Percentiles rank a stretch among this genome's conserved stretches.
Conservation (phyloP, 2,329 filamentous ascomycete genomes). For the Exophiala xenobiotica region DNA sequence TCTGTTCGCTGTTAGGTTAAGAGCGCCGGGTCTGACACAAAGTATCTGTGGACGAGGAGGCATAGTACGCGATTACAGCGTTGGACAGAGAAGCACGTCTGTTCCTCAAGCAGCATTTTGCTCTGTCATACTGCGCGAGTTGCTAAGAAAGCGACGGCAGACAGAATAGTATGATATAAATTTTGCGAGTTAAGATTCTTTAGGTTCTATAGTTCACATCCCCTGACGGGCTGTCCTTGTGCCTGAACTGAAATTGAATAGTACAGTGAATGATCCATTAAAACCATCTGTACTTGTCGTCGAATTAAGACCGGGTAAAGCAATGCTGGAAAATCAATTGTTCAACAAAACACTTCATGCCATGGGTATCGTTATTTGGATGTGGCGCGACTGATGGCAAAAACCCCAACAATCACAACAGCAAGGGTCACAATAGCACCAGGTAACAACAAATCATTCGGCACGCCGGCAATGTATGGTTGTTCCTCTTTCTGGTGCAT, state of each 20-base stretch:
- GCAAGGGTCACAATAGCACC: constrained; percentile 94
- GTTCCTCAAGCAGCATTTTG: too few species aligned
- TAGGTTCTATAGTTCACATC: not conserved
- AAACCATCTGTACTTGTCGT: not conserved
- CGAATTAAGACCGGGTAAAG: not conserved
- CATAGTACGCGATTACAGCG: too few species aligned
- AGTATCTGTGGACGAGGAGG: too few species aligned
- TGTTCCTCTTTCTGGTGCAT: constrained; percentile 56
- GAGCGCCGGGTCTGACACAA: too few species aligned
- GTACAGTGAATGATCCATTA: not conserved
- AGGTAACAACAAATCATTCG: constrained; percentile 88
- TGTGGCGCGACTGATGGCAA: constrained; percentile 69
- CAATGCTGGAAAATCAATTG: not conserved
- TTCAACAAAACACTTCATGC: not conserved
- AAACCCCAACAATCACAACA: constrained; percentile 89
- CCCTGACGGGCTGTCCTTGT: not conserved
- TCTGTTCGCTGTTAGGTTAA: too few species aligned
- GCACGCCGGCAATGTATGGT: constrained; percentile 84
- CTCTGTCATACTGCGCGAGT: not conserved
- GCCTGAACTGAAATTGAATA: not conserved
- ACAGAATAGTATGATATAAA: not conserved
- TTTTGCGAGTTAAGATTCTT: not conserved
- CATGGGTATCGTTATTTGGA: constrained; percentile 19
- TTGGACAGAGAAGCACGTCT: too few species aligned
- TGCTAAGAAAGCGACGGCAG: not conserved